Base-by-base conservation (phyloP, 23 red algal species). In the Gracilaria gracilis region DNA sequence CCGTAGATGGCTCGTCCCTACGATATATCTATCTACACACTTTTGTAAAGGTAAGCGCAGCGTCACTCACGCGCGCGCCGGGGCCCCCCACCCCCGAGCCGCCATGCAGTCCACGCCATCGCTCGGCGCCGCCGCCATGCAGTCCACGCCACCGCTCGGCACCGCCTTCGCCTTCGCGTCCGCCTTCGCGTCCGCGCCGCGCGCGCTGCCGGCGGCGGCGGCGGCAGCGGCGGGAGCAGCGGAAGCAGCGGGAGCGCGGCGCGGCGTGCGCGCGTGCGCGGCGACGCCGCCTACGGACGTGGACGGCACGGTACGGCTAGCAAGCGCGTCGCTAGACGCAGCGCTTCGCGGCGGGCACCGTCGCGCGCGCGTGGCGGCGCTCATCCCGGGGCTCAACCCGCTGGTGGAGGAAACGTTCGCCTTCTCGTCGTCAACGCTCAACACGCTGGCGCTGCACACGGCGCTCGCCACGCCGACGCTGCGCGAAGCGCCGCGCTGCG, bases 301-400 rank as follows among this genome's bases (percentile, higher is more conserved):
- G 36, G 36, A 46, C 69, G 69, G 12, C 3, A 46, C 69, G 29
- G 54, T 42, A 29, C 80, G 57, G 28, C 50, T 61, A 49, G 78
- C 78, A 3, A 38, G 39, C 23, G 39, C 21, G 48, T 82, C 78
- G 50, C 23, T 82, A 34, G 24, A 55, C 24, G 57, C 57, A 34
- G 80, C 80, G 40, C 80, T 83, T 32, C 23, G 23, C 29, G 13
- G 14, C 27, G 80, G 57, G 3, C 28, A 65, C 64, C 19, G 24
- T 27, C 64, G 67, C 38, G 82, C 65, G 53, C 59, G 65, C 27
- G 35, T 86, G 44, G 16, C 15, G 54, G 53, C 44, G 47, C 36
- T 86, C 19, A 62, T 61, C 34, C 84, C 84, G 13, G 46, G 38
- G 47, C 84, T 88, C 47, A 88, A 88, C 84, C 24, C 69, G 21